Percentiles rank a stretch among this genome's conserved stretches.
These are phyloP conservation scores for Passalora sequoiae DNA, from an alignment of 2,329 filamentous ascomycete genomes.

Conservation along the genomic window DNA sequence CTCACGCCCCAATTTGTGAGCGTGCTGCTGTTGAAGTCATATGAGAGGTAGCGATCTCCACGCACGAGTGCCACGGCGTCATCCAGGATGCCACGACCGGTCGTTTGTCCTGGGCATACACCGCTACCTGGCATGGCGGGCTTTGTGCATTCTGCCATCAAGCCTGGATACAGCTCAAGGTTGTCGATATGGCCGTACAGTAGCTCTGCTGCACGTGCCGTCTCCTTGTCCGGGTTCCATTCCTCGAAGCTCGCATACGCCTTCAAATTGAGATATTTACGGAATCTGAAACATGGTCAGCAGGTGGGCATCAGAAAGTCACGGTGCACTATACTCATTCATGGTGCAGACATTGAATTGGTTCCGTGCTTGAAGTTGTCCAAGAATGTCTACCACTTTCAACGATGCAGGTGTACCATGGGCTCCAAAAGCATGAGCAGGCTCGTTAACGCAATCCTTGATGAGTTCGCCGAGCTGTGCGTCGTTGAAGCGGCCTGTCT, in stretches of 20 bases:
- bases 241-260: constrained; percentile 34
- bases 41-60: constrained; percentile 45
- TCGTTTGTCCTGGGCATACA: constrained; percentile 44
- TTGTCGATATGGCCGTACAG: constrained; percentile 48
- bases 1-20: constrained; percentile 50
- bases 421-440: constrained; percentile 49
- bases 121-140: constrained; percentile 45
- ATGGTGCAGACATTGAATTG: constrained; percentile 49
- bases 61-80: constrained; percentile 47
- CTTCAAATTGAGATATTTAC: constrained; percentile 36
- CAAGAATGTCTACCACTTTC: constrained; percentile 46
- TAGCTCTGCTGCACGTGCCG: constrained; percentile 41
- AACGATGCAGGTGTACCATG: constrained; percentile 45
- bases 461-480: constrained; percentile 42
- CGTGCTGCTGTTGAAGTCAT: constrained; percentile 47
- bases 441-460: constrained; percentile 46
- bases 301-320: neutral
- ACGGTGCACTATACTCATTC: constrained; percentile 40
- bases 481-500: constrained; percentile 43
- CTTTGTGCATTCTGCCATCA: constrained; percentile 54
- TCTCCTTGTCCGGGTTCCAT: constrained; percentile 35
- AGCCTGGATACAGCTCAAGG: constrained; percentile 55
- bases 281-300: constrained; percentile 27
- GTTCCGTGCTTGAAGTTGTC: constrained; percentile 43
- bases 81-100: constrained; percentile 43